Base-by-base conservation (phyloP, 441 rosid genomes). In the Brassica balearica region DNA sequence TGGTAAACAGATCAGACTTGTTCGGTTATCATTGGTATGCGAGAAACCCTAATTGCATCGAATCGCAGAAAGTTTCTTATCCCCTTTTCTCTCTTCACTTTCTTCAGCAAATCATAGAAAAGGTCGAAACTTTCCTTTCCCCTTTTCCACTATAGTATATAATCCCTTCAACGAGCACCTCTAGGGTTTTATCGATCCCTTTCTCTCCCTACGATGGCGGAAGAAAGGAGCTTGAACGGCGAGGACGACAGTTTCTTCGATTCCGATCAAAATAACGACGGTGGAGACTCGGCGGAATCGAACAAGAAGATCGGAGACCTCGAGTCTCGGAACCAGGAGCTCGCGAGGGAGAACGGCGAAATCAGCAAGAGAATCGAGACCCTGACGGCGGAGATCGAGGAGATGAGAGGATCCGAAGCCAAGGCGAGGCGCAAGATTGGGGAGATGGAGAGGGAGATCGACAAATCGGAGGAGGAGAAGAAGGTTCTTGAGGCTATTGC, bases 371-470 rank as follows among this genome's bases (percentile, higher is more conserved):
- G 74, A 75, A 66, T 86, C 9, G 48, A 62, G 77, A 68, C 69
- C 10, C 43, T 88, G 65, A 59, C 64, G 74, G 77, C 65, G 6
- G 87, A 88, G 80, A 68, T 90, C 7, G 89, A 85, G 38, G 84
- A 80, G 22, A 25, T 91, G 72, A 83, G 71, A 82, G 80, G 76
- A 10, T 82, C 63, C 0, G 82, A 68, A 62, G 22, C 80, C 74
- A 86, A 82, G 74, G 78, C 77, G 59, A 86, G 65, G 71, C 82
- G 78, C 67, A 86, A 72, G 77, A 66, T 91, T 23, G 78, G 75
- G 63, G 83, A 69, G n/a, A 58, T 91, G 87, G 88, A 81, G 76
- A 75, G 56, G 17, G 92, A 90, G 76, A 68, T 78, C 34, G 93
- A 90, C 56, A 70, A 83, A 58, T 77, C 86, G 0, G 90, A 89